These are phyloP conservation scores for Sphagnum tenellum DNA, from an alignment of 225 moss, liverwort and hornwort species.

Conservation along the genomic window DNA sequence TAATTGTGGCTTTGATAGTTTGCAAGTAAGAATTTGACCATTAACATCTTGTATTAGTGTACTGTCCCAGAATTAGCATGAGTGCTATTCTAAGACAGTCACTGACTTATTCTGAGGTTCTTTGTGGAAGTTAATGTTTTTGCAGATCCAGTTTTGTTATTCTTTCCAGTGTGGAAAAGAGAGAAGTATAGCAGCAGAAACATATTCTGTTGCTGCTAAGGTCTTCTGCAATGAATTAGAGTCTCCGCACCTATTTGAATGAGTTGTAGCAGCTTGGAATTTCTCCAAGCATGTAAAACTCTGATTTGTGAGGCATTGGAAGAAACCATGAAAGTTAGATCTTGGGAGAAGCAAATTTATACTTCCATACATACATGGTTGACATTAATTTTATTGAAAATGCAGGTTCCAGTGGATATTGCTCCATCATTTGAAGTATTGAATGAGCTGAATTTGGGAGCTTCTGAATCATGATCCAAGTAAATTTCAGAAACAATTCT, in stretches of 20 bases:
- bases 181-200: background rate
- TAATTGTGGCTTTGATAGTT: too few relatives aligned
- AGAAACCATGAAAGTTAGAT: too few relatives aligned
- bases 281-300: too few relatives aligned
- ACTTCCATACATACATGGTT: background rate
- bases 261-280: background rate
- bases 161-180: background rate
- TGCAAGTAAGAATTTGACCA: too few relatives aligned
- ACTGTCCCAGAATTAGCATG: too few relatives aligned
- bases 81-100: too few relatives aligned
- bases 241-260: background rate
- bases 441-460: constrained; percentile 6
- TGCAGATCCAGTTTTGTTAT: background rate
- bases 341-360: too few relatives aligned
- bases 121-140: too few relatives aligned
- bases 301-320: too few relatives aligned
- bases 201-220: background rate
- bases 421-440: constrained; percentile 58
- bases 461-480: background rate
- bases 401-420: constrained; percentile 92
- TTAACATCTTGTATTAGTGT: too few relatives aligned
- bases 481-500: too few relatives aligned
- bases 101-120: too few relatives aligned
- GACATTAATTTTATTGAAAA: background rate
- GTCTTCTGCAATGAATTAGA: background rate